A percentile compares a stretch with the other conserved stretches of the same genome.
Conservation (phyloP, 1,284 basidiomycete species). For the Blastosporella zonata region DNA sequence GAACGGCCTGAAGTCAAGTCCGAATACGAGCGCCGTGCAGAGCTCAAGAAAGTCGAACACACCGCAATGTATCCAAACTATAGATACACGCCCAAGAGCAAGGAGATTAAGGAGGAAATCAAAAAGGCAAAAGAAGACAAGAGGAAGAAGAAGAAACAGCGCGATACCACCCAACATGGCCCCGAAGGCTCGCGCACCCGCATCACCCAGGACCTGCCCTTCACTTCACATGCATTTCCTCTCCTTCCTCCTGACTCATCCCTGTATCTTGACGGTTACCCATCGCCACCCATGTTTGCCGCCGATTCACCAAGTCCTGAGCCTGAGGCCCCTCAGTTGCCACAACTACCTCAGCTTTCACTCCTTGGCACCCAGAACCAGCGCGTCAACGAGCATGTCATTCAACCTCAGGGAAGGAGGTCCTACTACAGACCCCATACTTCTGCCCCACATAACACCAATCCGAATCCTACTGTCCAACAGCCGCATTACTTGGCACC, state of each 20-base stretch:
- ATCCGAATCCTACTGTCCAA: neutral
- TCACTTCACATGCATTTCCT: conserved; percentile 11
- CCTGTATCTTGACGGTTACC: conserved; percentile 9
- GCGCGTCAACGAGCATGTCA: neutral
- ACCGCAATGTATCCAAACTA: conserved; percentile 64
- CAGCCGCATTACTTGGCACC: neutral
- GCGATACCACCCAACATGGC: neutral
- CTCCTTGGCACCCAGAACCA: conserved; percentile 1
- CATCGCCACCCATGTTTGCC: conserved; percentile 20
- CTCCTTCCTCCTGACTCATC: conserved; percentile 8
- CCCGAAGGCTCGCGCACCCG: conserved; percentile 2
- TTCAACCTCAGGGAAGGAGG: neutral
- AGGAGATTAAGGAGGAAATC: conserved; percentile 57
- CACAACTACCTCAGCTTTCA: conserved; percentile 1
- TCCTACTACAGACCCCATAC: conserved; percentile 12
- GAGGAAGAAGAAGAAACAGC: conserved; percentile 38
- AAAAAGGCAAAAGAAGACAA: conserved; percentile 37
- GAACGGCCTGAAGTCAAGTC: conserved; percentile 51
- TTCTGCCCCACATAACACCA: neutral
- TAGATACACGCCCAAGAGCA: conserved; percentile 69
- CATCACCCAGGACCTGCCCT: conserved; percentile 2
- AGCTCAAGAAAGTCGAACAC: conserved; percentile 68
- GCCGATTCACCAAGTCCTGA: conserved; percentile 19
- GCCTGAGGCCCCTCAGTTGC: conserved; percentile 4
- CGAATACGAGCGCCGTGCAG: conserved; percentile 71